A percentile compares a stretch with the other conserved stretches of the same genome.
These are phyloP conservation scores for Evernia prunastri DNA, from an alignment of 495 filamentous ascomycete species.

Conservation along the genomic window DNA sequence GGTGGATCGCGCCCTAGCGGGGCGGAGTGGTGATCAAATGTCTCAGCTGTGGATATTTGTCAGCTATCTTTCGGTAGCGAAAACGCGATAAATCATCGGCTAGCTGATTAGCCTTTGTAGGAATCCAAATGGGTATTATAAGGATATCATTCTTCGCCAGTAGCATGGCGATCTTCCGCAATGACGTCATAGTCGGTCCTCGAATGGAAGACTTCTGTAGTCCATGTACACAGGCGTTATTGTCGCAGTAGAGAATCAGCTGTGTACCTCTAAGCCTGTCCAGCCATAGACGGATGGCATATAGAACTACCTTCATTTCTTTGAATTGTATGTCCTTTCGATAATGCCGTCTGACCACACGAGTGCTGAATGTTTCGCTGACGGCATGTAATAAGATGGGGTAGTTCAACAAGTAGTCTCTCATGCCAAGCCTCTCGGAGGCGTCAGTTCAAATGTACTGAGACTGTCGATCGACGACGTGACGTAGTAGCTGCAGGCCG, in stretches of 20 bases:
- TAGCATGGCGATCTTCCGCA: no score
- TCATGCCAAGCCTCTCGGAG: background rate
- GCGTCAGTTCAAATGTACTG: background rate
- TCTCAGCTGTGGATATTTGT: no score
- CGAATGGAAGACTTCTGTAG: background rate
- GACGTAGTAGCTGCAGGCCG: background rate
- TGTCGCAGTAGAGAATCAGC: background rate
- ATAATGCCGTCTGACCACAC: background rate
- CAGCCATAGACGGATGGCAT: background rate
- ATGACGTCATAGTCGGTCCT: no score
- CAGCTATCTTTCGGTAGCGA: no score
- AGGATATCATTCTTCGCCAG: no score
- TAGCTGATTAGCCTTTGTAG: no score
- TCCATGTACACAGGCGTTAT: background rate
- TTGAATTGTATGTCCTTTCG: background rate
- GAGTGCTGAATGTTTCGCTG: background rate
- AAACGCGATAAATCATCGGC: no score
- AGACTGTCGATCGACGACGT: no score
- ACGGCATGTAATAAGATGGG: background rate
- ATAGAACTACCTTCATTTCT: background rate
- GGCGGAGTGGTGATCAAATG: no score
- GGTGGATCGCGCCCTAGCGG: no score
- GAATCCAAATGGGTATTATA: no score
- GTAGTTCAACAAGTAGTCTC: background rate
- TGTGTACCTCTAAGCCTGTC: background rate